Evolutionary conservation across 257 asterid species (phyloP), one percentile per base, ranked within the genome.

Genomic region (Plectranthus barbatus): DNA sequence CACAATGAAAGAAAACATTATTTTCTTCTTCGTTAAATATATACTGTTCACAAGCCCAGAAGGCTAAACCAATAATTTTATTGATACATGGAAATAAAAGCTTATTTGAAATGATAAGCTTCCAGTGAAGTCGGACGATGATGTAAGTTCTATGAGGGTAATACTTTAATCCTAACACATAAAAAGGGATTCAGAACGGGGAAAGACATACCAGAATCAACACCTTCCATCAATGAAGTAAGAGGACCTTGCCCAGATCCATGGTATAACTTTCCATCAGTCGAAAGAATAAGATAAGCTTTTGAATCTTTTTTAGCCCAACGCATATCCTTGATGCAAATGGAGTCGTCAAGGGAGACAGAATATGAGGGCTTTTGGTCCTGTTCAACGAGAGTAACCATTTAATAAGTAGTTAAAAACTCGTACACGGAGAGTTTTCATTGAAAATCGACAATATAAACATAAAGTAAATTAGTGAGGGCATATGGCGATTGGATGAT

Each of bases 331-430:
- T 72, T 83, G 76, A 92, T 71, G 76, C 70, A 72, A 63, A 74
- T 67, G 61, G 86, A 78, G 33, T 77, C 84, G 45, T 86, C 86
- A 55, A 85, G 72, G 53, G 87, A 70, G 68, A 83, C 80, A 17
- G 99, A 83, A 75, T 78, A 89, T 14, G 96, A 81, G 68, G 97
- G 91, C 66, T 76, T 62, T 55, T 75, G 76, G 17, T 88, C 98
- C 98, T 88, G 81, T 63, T 60, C 56, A 62, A 74, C 6, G 7
- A 31, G 7, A 31, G 5, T 29, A 21, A 31, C 57, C 51, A 80
- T 55, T 37, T 41, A 49, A 55, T 40, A 60, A 64, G 29, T 34
- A 68, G 33, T 21, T 69, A 50, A 46, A 55, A 68, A 21, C 60
- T 55, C 37, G 26, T 21, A 40, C 19, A 18, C n/a, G n/a, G 4